Evolutionary conservation across 1,284 basidiomycete species (phyloP).

Genomic region (Xanthoconium separans): DNA sequence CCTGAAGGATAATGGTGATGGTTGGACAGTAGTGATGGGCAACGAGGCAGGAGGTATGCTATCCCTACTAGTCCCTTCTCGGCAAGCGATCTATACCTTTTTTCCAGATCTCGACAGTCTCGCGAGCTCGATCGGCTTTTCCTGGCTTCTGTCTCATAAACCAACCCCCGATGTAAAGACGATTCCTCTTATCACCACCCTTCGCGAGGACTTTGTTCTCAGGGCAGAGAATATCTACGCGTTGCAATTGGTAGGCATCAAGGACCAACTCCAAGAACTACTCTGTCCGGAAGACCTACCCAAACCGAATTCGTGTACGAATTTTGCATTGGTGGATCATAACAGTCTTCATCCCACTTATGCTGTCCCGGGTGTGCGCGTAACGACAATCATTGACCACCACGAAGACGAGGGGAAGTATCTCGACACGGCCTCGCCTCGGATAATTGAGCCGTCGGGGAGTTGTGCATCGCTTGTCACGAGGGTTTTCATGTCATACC

Average conservation of each 20-base stretch:
- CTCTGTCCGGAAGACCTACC: slow-evolving; percentile 59
- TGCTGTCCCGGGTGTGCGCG: slow-evolving; percentile 44
- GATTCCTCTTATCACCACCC: slow-evolving; percentile 76
- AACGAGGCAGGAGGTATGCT: slow-evolving; percentile 88
- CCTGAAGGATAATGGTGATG: slow-evolving; percentile 41
- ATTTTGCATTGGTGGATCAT: slow-evolving; percentile 87
- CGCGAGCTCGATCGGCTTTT: slow-evolving; percentile 79
- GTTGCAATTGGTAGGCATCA: slow-evolving; percentile 57
- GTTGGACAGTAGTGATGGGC: slow-evolving; percentile 86
- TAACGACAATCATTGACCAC: slow-evolving; percentile 89
- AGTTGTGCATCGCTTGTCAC: slow-evolving; percentile 82
- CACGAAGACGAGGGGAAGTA: slow-evolving; percentile 85
- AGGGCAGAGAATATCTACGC: slow-evolving; percentile 88
- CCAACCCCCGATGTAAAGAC: slow-evolving; percentile 38
- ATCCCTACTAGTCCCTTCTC: neutral
- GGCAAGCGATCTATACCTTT: slow-evolving; percentile 1
- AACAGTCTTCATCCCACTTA: slow-evolving; percentile 69
- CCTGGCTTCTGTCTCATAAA: slow-evolving; percentile 58
- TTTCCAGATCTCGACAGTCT: slow-evolving; percentile 82
- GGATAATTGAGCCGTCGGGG: slow-evolving; percentile 69
- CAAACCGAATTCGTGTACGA: slow-evolving; percentile 42
- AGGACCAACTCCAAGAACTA: slow-evolving; percentile 47
- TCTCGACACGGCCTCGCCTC: slow-evolving; percentile 58
- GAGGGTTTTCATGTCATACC: slow-evolving; percentile 42
- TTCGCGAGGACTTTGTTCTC: slow-evolving; percentile 67